Percentiles rank a stretch among this genome's conserved stretches.
These are phyloP conservation scores for Madurella mycetomatis DNA, from an alignment of 2,329 filamentous ascomycete genomes.

Conservation along the genomic window DNA sequence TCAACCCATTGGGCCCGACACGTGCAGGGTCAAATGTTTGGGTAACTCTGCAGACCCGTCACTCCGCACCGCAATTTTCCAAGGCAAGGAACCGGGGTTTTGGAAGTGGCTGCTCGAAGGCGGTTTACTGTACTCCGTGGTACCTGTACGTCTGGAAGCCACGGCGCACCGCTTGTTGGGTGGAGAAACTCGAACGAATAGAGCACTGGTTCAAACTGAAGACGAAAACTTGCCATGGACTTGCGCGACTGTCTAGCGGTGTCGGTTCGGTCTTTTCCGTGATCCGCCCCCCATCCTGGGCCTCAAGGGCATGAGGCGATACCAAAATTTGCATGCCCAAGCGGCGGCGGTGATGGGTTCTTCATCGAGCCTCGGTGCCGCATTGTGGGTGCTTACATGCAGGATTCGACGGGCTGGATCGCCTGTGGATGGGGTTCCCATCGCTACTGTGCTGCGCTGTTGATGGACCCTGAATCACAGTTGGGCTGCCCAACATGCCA, in stretches of 20 bases:
- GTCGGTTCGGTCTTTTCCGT: too few relatives aligned
- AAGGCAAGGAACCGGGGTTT: not conserved
- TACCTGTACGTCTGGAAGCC: too few relatives aligned
- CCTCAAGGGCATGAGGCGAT: not conserved
- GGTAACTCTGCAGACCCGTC: not conserved
- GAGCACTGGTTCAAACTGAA: too few relatives aligned
- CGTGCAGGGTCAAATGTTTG: not conserved
- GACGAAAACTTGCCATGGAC: too few relatives aligned
- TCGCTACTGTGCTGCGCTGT: not conserved
- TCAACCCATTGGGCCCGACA: not conserved
- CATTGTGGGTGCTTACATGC: constrained; percentile 4
- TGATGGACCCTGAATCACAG: not conserved
- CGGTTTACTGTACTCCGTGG: too few relatives aligned
- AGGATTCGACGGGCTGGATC: constrained; percentile 1
- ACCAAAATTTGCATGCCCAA: not conserved
- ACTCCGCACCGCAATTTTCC: not conserved
- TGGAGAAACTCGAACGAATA: too few relatives aligned
- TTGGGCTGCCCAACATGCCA: constrained; percentile 11
- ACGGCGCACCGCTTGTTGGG: too few relatives aligned
- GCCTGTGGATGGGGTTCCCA: not conserved
- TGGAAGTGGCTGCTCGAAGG: too few relatives aligned
- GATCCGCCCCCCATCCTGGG: too few relatives aligned
- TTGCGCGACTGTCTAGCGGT: too few relatives aligned
- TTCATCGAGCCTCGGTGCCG: not conserved
- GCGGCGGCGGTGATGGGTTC: constrained; percentile 7